phyloP scores from a whole-genome alignment of 2,329 filamentous ascomycete species.

The Gyromitra esculenta region DNA sequence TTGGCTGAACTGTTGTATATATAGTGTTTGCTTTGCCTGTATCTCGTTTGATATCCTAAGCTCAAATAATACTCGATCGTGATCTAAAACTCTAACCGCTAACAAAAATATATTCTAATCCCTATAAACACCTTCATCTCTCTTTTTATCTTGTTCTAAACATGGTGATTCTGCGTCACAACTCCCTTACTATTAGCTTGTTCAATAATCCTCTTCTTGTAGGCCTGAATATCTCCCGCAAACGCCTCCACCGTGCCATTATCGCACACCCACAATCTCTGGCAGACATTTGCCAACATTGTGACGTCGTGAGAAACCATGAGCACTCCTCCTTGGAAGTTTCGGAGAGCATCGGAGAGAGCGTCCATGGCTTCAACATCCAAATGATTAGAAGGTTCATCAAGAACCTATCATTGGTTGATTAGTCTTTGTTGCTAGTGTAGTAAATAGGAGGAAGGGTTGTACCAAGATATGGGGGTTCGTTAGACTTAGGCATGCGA shows the following conservation, averaged over 20 bases:
- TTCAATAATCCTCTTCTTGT: conserved; percentile 94
- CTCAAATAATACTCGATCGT: background rate
- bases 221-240: conserved; percentile 90
- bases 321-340: conserved; percentile 92
- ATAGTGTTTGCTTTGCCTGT: background rate
- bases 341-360: conserved; percentile 80
- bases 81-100: background rate
- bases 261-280: conserved; percentile 95
- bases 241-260: conserved; percentile 95
- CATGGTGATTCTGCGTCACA: conserved; percentile 67
- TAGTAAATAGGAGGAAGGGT: background rate
- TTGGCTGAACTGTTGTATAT: too few relatives aligned
- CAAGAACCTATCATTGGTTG: conserved; percentile 70
- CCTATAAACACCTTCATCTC: background rate
- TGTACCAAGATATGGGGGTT: conserved; percentile 86
- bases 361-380: conserved; percentile 99
- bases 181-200: conserved; percentile 91
- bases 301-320: conserved; percentile 99
- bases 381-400: conserved; percentile 97
- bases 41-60: background rate
- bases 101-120: conserved; percentile 19
- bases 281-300: conserved; percentile 96
- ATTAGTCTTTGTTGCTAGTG: background rate
- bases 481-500: conserved; percentile 91
- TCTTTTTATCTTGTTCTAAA: background rate